These are phyloP conservation scores for Phellinidium pouzarii DNA, from an alignment of 1,284 basidiomycete species.

Conservation along the genomic window DNA sequence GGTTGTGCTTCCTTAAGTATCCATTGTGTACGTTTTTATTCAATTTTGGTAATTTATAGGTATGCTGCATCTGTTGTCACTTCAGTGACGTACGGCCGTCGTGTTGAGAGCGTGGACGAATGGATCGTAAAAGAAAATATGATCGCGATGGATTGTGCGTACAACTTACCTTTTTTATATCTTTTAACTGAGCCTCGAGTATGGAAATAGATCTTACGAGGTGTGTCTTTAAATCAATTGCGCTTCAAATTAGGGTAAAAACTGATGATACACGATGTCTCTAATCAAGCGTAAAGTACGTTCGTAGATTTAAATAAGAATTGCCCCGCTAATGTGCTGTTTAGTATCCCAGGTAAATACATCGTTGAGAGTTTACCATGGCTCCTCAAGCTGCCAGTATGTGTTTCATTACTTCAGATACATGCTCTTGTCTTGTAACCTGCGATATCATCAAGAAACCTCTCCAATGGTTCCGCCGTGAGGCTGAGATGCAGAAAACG, in stretches of 20 bases:
- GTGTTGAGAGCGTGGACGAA: slow-evolving; percentile 39
- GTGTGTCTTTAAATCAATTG: slow-evolving; percentile 20
- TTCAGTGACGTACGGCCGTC: slow-evolving; percentile 39
- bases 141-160: slow-evolving; percentile 37
- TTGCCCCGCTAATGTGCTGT: neutral
- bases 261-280: neutral
- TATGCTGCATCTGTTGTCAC: slow-evolving; percentile 43
- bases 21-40: neutral
- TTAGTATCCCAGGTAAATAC: slow-evolving; percentile 47
- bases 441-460: slow-evolving; percentile 24
- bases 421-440: neutral
- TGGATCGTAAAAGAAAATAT: slow-evolving; percentile 42
- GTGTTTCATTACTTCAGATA: slow-evolving; percentile 14
- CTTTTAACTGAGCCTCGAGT: neutral
- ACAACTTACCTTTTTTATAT: slow-evolving; percentile 3
- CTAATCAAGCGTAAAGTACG: slow-evolving; percentile 31
- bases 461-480: slow-evolving; percentile 40
- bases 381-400: slow-evolving; percentile 39
- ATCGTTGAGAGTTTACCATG: slow-evolving; percentile 45
- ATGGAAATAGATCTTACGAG: slow-evolving; percentile 30
- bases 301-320: neutral
- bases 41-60: slow-evolving; percentile 21
- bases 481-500: slow-evolving; percentile 34
- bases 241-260: neutral
- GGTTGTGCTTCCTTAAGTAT: slow-evolving; percentile 25